These are phyloP conservation scores for Krasilnikovozyma curviuscula DNA, from an alignment of 768 basidiomycete genomes.

Conservation along the genomic window DNA sequence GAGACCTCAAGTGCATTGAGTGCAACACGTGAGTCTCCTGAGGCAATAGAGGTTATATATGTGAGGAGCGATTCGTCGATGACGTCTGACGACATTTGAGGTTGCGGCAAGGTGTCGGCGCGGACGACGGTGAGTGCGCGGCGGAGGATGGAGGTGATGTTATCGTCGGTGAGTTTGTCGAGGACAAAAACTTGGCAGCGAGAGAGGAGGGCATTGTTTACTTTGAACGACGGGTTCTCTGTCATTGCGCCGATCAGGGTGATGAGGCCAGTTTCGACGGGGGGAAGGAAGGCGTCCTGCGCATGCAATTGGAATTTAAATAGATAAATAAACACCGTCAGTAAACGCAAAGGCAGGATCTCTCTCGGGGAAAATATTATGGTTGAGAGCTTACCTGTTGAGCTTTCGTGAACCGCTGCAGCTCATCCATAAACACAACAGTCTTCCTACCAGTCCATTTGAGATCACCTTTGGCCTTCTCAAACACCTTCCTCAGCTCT, in stretches of 20 bases:
- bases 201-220: constrained; percentile 16
- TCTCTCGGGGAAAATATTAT: constrained; percentile 21
- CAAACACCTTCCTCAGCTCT: constrained; percentile 53
- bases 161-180: constrained; percentile 43
- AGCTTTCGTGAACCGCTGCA: constrained; percentile 56
- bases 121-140: constrained; percentile 30
- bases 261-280: constrained; percentile 55
- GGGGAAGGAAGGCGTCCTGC: constrained; percentile 63
- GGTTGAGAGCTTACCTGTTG: constrained; percentile 32
- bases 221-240: constrained; percentile 72
- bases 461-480: constrained; percentile 51
- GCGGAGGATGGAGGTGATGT: constrained; percentile 40
- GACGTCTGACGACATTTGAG: too few species aligned
- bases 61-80: constrained; percentile 25
- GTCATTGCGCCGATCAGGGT: constrained; percentile 72
- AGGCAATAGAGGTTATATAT: constrained; percentile 37
- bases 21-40: constrained; percentile 58
- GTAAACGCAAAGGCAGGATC: constrained; percentile 1
- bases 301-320: constrained; percentile 9
- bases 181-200: constrained; percentile 48
- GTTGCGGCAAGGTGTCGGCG: neutral
- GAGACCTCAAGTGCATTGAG: constrained; percentile 57
- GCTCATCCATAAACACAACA: constrained; percentile 62
- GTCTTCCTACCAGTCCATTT: constrained; percentile 53
- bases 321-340: neutral